These are phyloP conservation scores for Lodderomyces theae DNA, from an alignment of 1,139 yeast genomes.

Conservation along the genomic window DNA sequence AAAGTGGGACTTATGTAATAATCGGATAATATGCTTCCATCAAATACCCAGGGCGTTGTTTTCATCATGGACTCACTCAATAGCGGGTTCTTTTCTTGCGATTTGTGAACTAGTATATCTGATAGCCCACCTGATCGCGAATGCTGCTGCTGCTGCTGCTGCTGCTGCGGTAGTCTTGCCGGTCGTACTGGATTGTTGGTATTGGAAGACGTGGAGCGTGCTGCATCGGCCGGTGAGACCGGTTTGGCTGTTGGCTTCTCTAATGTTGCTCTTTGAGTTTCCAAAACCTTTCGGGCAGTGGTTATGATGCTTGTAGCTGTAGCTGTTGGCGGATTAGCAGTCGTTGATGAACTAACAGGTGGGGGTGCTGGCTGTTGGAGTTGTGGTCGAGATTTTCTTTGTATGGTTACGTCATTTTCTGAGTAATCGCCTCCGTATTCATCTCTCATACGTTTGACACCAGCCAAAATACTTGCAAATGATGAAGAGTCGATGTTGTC, in stretches of 20 bases:
- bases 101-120: slow-evolving; percentile 30
- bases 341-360: neutral
- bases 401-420: slow-evolving; percentile 6
- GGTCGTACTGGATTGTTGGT: slow-evolving; percentile 6
- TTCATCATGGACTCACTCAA: slow-evolving; percentile 39
- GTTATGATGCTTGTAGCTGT: slow-evolving; percentile 1
- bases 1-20: slow-evolving; percentile 65
- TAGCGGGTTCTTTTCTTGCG: slow-evolving; percentile 46
- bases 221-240: slow-evolving; percentile 8
- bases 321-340: neutral
- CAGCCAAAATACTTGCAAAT: slow-evolving; percentile 62
- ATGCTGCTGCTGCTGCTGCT: too few species aligned
- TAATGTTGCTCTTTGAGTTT: slow-evolving; percentile 9
- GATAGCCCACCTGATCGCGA: slow-evolving; percentile 20
- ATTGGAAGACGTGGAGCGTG: slow-evolving; percentile 3
- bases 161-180: slow-evolving; percentile 6
- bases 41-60: slow-evolving; percentile 35
- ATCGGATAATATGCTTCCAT: slow-evolving; percentile 47
- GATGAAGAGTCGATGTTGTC: slow-evolving; percentile 47
- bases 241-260: slow-evolving; percentile 13
- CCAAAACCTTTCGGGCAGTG: slow-evolving; percentile 3
- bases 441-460: slow-evolving; percentile 52
- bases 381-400: slow-evolving; percentile 1
- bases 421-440: slow-evolving; percentile 19
- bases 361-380: slow-evolving; percentile 4